A percentile compares a stretch with the other conserved stretches of the same genome.
Conservation (phyloP, 176 grass and related monocot genomes). For the Alloteropsis semialata region DNA sequence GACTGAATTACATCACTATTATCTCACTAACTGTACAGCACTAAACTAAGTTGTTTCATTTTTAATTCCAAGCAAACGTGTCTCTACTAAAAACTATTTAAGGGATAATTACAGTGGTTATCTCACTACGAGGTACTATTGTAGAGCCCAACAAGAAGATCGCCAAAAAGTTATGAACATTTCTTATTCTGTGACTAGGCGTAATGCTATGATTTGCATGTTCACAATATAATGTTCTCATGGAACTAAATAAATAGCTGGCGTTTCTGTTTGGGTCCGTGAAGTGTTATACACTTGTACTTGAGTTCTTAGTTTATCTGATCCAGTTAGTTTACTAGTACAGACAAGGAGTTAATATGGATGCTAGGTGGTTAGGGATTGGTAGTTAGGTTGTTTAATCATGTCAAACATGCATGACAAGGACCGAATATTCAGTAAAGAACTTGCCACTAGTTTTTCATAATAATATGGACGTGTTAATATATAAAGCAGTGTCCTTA, state of each 20-base stretch:
- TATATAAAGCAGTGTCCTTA: constrained; percentile 4
- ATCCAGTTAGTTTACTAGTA: constrained; percentile 38
- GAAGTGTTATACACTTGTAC: constrained; percentile 23
- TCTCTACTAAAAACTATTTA: constrained; percentile 1
- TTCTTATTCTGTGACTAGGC: neutral
- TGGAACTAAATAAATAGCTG: constrained; percentile 4
- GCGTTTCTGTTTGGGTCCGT: constrained; percentile 23
- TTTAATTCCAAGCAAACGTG: constrained; percentile 27
- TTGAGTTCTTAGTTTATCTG: constrained; percentile 40
- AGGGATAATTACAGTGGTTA: constrained; percentile 29
- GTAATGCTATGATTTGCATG: constrained; percentile 21
- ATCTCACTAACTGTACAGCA: constrained; percentile 28
- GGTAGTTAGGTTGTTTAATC: constrained; percentile 46
- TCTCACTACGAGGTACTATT: constrained; percentile 13
- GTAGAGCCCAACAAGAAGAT: neutral
- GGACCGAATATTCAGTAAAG: constrained; percentile 37
- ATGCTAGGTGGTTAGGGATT: constrained; percentile 49
- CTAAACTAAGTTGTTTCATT: neutral
- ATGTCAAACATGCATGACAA: constrained; percentile 38
- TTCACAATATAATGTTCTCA: neutral
- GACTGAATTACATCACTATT: constrained; percentile 1
- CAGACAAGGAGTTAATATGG: constrained; percentile 32
- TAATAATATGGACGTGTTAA: constrained; percentile 3
- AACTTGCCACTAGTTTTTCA: constrained; percentile 15
- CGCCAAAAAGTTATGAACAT: neutral